Conservation (phyloP, 2,329 filamentous ascomycete species). For the Verticillium zaregamsianum region DNA sequence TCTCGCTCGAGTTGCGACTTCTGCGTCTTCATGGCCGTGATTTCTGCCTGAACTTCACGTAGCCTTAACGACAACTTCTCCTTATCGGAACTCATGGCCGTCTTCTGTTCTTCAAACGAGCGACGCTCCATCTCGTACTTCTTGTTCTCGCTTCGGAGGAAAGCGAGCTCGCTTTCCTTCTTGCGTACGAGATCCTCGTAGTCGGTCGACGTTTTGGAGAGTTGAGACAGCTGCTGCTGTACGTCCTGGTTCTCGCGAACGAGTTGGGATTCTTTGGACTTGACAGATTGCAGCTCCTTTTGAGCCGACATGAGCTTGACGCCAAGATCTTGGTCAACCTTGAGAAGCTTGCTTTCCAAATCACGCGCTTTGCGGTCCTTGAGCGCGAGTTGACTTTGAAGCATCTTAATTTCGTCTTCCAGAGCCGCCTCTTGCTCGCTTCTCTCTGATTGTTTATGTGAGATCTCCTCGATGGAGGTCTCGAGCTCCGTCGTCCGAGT, state of each 20-base stretch:
- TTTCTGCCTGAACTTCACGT: constrained; percentile 81
- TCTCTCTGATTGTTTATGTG: constrained; percentile 66
- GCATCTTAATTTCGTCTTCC: constrained; percentile 80
- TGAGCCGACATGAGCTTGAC: constrained; percentile 73
- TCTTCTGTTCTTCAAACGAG: constrained; percentile 74
- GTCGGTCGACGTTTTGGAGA: constrained; percentile 88
- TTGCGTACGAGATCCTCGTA: constrained; percentile 91
- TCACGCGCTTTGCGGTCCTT: constrained; percentile 90
- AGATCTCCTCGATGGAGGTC: constrained; percentile 63
- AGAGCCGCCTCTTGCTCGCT: constrained; percentile 73
- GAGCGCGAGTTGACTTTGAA: constrained; percentile 82
- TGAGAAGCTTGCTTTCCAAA: constrained; percentile 76
- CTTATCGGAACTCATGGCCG: constrained; percentile 66
- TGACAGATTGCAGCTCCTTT: constrained; percentile 74
- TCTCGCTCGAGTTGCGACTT: constrained; percentile 83
- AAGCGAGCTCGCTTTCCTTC: constrained; percentile 87
- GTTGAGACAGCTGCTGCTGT: constrained; percentile 77
- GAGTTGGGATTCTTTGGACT: constrained; percentile 71
- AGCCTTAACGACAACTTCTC: constrained; percentile 73
- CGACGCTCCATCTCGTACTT: constrained; percentile 78
- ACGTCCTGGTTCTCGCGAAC: constrained; percentile 76
- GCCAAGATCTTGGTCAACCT: constrained; percentile 84
- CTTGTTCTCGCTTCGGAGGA: constrained; percentile 80
- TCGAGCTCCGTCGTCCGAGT: constrained; percentile 67
- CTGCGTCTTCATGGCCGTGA: constrained; percentile 80